Base-by-base conservation (phyloP, 129 eudicot species). In the Chrysanthemum seticuspe region DNA sequence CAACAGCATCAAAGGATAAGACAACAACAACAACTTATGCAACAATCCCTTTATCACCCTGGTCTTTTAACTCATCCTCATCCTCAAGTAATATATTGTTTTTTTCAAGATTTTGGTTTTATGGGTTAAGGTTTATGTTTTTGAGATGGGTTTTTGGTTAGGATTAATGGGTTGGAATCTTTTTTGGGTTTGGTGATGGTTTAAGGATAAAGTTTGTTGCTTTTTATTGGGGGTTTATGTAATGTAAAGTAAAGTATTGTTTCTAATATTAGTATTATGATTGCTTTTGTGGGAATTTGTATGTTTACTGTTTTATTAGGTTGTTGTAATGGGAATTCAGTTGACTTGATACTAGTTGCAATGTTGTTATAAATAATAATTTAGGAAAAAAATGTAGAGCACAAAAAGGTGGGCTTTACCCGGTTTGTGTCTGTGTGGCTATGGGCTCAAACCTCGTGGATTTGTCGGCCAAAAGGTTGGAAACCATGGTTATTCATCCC, bases 31-130 rank as follows among this genome's bases (percentile, higher is more conserved):
- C 83, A 87, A 16, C 48, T 86, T 75, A 86, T 86, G 85, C 91
- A 86, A 66, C 91, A 83, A 80, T 74, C 87, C 25, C 81, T 92
- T 54, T 92, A 89, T 74, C 98, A 92, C 72, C 96, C 98, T 54
- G 98, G 88, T 65, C 94, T 89, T 52, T 54, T 83, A 49, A 81
- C 87, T 14, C 79, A 83, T 74, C 91, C 87, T 18, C 91, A 86
- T 67, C 18, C 21, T 4, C n/a, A 14, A 54, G 10, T 40, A 55
- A 34, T 15, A 29, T n/a, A 16, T 68, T 60, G 55, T 6, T 76
- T 21, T 23, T 13, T 44, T 53, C 2, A 31, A 21, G 54, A 18
- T 72, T 23, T 77, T 10, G 6, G 2, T 34, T 67, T 60, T 56
- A 71, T 52, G 23, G 11, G 10, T 54, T 31, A 58, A 69, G 62